Base-by-base conservation (phyloP, 257 asterid genomes). In the Sherardia arvensis region DNA sequence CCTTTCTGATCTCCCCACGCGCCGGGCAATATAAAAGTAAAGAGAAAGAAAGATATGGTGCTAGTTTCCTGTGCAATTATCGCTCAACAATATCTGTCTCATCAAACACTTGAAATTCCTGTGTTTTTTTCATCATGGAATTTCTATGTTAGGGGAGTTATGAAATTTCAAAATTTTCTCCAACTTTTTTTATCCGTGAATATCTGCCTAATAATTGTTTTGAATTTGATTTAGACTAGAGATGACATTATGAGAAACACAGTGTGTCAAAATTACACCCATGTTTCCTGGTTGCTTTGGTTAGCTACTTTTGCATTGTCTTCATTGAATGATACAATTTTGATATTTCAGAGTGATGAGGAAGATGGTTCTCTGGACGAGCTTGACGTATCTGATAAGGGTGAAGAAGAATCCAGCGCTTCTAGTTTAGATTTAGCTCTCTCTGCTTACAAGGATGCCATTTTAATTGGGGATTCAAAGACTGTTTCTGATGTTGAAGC, bases 381-480 rank as follows among this genome's bases (percentile, higher is more conserved):
- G 10, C 56, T 49, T 49, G 56, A 5, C 20, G 17, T 43, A 49
- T 49, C 56, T 49, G 56, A 20, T 49, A 49, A 49, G 26, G 27
- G 12, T 49, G 56, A 12, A 49, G 56, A 49, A 26, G 56, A 49
- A n/a, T 49, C 56, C 8, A 14, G 56, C 56, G 26, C 6, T 49
- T 49, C 27, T 21, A 49, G 56, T 49, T 49, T 49, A 49, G 56
- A 49, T 18, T 6, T 49, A n/a, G 56, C 56, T 21, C 4, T 49
- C 8, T 49, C 56, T 18, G 56, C 56, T 49, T 49, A 49, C 56
- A 49, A 49, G 56, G 56, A 49, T n/a, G 56, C 56, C 11, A 49
- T 49, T 49, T 49, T 49, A 8, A 49, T 2, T 49, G 56, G 56
- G 26, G 56, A 49, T 49, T 25, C 12, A 49, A 49, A 49, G 56